Base-by-base conservation (phyloP, 352 stramenopile genomes). In the Pythium coloratum region DNA sequence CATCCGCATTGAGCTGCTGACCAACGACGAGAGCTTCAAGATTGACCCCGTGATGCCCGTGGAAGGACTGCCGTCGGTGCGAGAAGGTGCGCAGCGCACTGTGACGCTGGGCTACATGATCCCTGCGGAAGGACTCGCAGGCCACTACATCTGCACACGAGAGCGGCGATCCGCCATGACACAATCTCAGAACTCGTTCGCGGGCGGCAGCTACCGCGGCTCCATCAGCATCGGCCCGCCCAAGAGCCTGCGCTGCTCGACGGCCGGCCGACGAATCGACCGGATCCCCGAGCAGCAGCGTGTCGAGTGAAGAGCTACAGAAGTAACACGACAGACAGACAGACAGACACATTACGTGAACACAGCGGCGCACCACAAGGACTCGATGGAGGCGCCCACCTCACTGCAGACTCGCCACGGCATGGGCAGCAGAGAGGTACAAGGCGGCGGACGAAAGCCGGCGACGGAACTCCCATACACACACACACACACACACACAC, bases 101-200 rank as follows among this genome's bases (percentile, higher is more conserved):
- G 76, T 92, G 30, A 91, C 84, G 14, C 64, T 94, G 44, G 86
- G 86, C 3, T 94, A 94, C 67, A 73, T 94, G 66, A 85, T 83
- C 38, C 86, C 86, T 6, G 77, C 68, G 0, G 76, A 90, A 26
- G 83, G 82, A 14, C 72, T 90, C 14, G 82, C 82, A 3, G 86
- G 86, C 47, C 86, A 94, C 61, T 94, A 94, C 72, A 92, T 94
- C 58, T 92, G 86, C 70, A 91, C 86, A 46, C 81, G 84, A 28
- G 77, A 82, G 69, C 71, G 72, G 20, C 81, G 80, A 2, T 73
- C 72, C 20, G 69, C 72, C 44, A 53, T 82, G 3, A 66, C 69
- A 18, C 74, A 80, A 47, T 64, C 81, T 18, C 63, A 66, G 51
- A 94, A 92, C 69, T 84, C 67, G 54, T 94, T 92, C 42, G 82